A percentile compares a stretch with the other conserved stretches of the same genome.
Conservation (phyloP, 805 yeast species). For the Candida argentea region DNA sequence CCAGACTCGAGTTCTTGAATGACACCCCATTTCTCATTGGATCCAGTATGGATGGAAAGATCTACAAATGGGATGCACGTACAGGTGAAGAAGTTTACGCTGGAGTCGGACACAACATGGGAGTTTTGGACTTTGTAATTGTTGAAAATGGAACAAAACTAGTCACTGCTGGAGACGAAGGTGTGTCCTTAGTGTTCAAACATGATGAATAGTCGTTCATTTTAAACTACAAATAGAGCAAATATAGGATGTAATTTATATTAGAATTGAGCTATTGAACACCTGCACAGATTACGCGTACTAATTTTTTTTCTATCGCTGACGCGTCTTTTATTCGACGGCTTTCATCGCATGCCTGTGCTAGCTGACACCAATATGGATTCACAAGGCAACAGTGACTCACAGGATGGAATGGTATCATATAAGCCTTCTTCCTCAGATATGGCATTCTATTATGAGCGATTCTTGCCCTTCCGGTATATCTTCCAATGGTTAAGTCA, state of each 20-base stretch:
- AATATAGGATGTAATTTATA: too few species aligned
- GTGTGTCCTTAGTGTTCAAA: conserved; percentile 69
- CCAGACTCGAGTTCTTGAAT: conserved; percentile 61
- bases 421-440: conserved; percentile 42
- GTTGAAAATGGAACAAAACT: conserved; percentile 58
- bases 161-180: conserved; percentile 95
- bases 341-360: too few species aligned
- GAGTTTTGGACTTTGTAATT: conserved; percentile 76
- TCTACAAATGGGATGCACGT: conserved; percentile 83
- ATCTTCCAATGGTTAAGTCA: conserved; percentile 89
- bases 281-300: too few species aligned
- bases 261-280: too few species aligned
- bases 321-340: too few species aligned
- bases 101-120: conserved; percentile 91
- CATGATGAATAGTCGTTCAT: too few species aligned
- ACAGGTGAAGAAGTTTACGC: conserved; percentile 69
- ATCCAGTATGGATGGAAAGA: conserved; percentile 74
- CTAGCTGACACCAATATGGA: background rate
- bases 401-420: too few species aligned
- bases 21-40: conserved; percentile 53
- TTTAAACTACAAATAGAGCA: too few species aligned
- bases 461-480: conserved; percentile 64
- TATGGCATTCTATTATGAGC: conserved; percentile 61
- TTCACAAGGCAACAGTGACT: background rate
- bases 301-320: too few species aligned